Evolutionary conservation across 1,139 yeast genomes (phyloP).

Genomic region (Geotrichum fermentans): DNA sequence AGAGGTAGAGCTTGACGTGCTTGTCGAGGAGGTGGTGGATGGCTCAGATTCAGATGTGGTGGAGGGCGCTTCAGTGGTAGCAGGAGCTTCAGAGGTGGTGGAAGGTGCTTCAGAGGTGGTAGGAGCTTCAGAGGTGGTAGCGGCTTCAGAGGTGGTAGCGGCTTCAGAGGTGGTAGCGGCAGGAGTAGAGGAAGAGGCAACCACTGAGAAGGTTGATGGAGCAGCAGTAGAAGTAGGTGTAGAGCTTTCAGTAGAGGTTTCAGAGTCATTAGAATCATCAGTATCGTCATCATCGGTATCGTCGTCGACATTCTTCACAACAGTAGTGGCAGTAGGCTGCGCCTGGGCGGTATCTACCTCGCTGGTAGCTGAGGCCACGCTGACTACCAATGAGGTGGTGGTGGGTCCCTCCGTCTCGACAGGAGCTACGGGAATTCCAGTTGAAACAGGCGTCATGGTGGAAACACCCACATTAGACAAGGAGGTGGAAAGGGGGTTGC

Average conservation of each 20-base stretch:
- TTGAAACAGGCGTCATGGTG: constrained; percentile 34
- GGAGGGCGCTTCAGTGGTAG: constrained; percentile 24
- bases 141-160: constrained; percentile 18
- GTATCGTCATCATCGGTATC: background rate
- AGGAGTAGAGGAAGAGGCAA: constrained; percentile 37
- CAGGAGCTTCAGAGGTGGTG: constrained; percentile 25
- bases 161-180: constrained; percentile 30
- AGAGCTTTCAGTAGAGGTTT: constrained; percentile 33
- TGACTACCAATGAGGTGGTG: constrained; percentile 22
- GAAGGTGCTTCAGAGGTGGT: constrained; percentile 23
- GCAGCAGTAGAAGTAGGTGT: constrained; percentile 31
- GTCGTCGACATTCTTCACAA: background rate
- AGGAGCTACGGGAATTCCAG: constrained; percentile 22
- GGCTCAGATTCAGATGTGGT: constrained; percentile 21
- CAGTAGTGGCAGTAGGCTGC: constrained; percentile 17
- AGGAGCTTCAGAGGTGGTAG: constrained; percentile 15
- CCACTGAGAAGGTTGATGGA: constrained; percentile 31
- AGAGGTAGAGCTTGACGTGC: constrained; percentile 22
- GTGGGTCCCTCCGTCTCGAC: constrained; percentile 20
- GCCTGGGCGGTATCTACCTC: constrained; percentile 19
- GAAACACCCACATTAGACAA: constrained; percentile 29
- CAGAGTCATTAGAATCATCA: background rate
- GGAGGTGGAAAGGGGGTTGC: constrained; percentile 34
- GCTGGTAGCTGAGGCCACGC: constrained; percentile 16
- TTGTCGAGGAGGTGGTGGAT: constrained; percentile 19